A percentile compares a stretch with the other conserved stretches of the same genome.
Conservation (phyloP, 169 alveolate genomes). For the Plasmodium gallinaceum region DNA sequence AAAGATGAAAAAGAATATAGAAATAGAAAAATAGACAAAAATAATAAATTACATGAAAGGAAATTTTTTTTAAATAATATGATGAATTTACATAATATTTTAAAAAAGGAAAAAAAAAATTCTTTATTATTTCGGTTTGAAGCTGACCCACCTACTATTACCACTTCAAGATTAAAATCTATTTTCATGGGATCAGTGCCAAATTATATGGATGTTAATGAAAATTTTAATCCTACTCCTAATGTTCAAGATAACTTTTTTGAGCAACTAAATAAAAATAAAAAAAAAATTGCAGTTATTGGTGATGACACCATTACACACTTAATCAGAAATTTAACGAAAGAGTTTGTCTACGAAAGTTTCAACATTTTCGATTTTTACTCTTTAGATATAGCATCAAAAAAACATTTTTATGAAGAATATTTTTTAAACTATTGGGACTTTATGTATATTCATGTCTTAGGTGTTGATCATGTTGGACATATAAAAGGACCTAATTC, state of each 20-base stretch:
- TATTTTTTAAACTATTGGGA: conserved; percentile 68
- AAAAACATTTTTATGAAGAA: conserved; percentile 60
- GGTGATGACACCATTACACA: conserved; percentile 67
- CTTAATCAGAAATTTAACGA: conserved; percentile 19
- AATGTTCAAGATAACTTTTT: conserved; percentile 56
- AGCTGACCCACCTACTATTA: conserved; percentile 82
- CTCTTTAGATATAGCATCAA: conserved; percentile 29
- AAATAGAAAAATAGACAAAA: too few relatives aligned
- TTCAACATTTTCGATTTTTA: conserved; percentile 69
- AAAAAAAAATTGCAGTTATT: conserved; percentile 48
- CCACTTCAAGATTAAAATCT: conserved; percentile 79
- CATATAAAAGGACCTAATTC: conserved; percentile 78
- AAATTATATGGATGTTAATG: conserved; percentile 75
- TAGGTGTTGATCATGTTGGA: conserved; percentile 84
- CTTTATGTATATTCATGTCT: conserved; percentile 74
- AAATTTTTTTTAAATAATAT: conserved; percentile 78
- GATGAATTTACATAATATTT: conserved; percentile 66
- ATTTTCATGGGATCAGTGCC: conserved; percentile 80
- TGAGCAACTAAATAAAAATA: conserved; percentile 39
- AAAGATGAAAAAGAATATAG: conserved; percentile 32
- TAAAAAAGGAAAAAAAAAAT: conserved; percentile 62
- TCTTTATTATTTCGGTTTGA: conserved; percentile 77
- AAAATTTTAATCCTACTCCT: conserved; percentile 17
- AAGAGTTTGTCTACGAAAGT: conserved; percentile 67
- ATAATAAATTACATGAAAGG: conserved; percentile 10